Percentiles rank a stretch among this genome's conserved stretches.
Conservation (phyloP, 148 eudicot species). For the Talinum fruticosum region DNA sequence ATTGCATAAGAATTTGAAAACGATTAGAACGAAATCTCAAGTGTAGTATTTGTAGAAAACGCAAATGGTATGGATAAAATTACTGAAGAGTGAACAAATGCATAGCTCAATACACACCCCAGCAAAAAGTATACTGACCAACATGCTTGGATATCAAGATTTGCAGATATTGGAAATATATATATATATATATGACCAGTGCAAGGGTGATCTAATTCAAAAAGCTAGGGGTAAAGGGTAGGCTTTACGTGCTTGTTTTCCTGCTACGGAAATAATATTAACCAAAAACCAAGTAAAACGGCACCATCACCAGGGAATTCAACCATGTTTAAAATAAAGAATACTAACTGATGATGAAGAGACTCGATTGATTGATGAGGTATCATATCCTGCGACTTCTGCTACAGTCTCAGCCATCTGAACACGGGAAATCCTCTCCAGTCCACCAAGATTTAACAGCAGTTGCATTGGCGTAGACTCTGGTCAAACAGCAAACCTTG, state of each 20-base stretch:
- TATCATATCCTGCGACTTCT: constrained; percentile 51
- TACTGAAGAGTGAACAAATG: not conserved
- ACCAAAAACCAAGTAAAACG: not conserved
- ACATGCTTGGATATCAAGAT: not conserved
- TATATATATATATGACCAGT: not conserved
- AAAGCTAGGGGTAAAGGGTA: not conserved
- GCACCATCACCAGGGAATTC: not conserved
- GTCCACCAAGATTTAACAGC: constrained; percentile 78
- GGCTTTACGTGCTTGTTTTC: not conserved
- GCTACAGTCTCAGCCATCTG: constrained; percentile 94
- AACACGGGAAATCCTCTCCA: constrained; percentile 80
- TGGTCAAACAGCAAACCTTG: constrained; percentile 20
- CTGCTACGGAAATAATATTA: not conserved
- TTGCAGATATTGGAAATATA: too few relatives aligned
- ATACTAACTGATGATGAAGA: constrained; percentile 78
- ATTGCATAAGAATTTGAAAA: not conserved
- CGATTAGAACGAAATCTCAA: not conserved
- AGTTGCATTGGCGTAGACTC: constrained; percentile 59
- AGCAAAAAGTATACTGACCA: not conserved
- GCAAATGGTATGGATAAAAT: not conserved
- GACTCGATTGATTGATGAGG: constrained; percentile 64
- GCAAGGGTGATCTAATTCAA: not conserved
- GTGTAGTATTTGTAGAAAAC: not conserved
- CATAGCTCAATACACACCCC: not conserved
- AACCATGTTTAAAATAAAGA: not conserved